Base-by-base conservation (phyloP, 306 rosid species). In the Prunus mume region DNA sequence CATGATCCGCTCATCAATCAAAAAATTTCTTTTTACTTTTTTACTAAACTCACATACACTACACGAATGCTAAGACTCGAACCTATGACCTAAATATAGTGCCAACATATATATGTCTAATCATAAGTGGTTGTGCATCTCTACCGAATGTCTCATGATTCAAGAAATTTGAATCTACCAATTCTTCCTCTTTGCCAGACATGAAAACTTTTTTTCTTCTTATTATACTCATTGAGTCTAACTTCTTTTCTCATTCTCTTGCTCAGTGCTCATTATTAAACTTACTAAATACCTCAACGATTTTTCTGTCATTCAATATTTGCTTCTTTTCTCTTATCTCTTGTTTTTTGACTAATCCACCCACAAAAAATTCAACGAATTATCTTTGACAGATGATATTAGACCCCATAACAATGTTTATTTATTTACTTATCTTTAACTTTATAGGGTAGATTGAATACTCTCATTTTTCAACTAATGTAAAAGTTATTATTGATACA, bases 51-150 rank as follows among this genome's bases (percentile, higher is more conserved):
- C 18, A 12, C 5, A 49, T 49, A 34, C 8, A 5, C 2, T 34
- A 0, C 0, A 6, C 41, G 1, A 0, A 34, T 34, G 8, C 0
- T 34, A 34, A 1, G 8, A 34, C 41, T 34, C 8, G 8, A 34
- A 34, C 8, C 8, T 5, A 34, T 34, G 1, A 34, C 2, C 8
- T 5, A 34, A 34, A 6, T 2, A 34, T 34, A 1, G 0, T 34
- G 0, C 41, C 8, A 34, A 34, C 41, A 5, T 34, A 6, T 34
- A 34, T 6, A 51, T 51, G 8, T 51, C 18, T 17, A 51, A 51
- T 17, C 56, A 15, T 51, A 51, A 51, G 18, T 17, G 61, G 12
- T 12, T 60, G 34, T 60, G 30, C 15, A 24, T 60, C 18, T 60
- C 34, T 12, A 0, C 32, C 65, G 8, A 60, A 60, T 60, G 65